phyloP scores from a whole-genome alignment of 257 asterid genomes.

The Nicotiana attenuata region DNA sequence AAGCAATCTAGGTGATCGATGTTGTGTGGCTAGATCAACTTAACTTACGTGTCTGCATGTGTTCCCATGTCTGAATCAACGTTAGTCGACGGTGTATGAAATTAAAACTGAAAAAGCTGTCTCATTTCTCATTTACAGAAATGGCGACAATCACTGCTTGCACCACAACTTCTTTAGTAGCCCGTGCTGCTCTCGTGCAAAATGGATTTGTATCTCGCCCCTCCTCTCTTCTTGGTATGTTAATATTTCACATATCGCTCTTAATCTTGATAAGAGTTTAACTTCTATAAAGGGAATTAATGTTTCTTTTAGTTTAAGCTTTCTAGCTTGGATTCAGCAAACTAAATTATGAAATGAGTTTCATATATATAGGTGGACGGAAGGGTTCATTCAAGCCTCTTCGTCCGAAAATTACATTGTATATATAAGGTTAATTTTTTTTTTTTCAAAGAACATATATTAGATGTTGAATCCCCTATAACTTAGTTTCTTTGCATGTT shows the following conservation, averaged over 20 bases:
- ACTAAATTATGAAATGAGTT: no score
- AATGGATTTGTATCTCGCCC: slow-evolving; percentile 34
- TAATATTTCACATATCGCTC: background rate
- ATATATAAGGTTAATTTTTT: no score
- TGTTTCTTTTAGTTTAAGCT: no score
- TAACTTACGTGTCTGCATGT: background rate
- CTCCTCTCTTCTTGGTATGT: slow-evolving; percentile 37
- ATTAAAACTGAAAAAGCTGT: background rate
- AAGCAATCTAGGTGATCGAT: background rate
- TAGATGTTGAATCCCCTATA: no score
- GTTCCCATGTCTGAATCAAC: background rate
- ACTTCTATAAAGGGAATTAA: no score
- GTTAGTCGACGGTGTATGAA: background rate
- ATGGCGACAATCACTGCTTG: slow-evolving; percentile 74
- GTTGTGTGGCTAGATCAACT: background rate
- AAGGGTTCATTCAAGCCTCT: no score
- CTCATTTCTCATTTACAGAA: background rate
- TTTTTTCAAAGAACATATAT: no score
- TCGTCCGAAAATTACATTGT: no score
- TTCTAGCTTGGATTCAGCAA: no score
- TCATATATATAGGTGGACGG: no score
- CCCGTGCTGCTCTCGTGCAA: slow-evolving; percentile 50
- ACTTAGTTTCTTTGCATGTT: no score
- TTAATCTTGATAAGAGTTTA: no score
- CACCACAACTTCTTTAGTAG: slow-evolving; percentile 43